These are phyloP conservation scores for Cymbidium sinense DNA, from an alignment of 106 monocot genomes.

Conservation along the genomic window DNA sequence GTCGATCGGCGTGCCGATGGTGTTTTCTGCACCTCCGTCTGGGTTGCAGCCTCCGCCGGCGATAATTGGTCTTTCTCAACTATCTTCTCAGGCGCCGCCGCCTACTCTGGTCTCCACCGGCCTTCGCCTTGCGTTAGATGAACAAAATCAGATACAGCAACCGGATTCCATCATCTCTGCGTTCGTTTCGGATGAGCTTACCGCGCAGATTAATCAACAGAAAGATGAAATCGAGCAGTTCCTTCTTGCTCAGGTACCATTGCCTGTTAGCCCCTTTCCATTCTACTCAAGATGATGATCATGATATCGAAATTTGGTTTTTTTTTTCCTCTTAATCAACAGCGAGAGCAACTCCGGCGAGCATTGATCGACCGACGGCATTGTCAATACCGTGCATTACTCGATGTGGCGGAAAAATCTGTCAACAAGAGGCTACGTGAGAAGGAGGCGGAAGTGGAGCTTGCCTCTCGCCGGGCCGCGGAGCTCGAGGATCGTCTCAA, in stretches of 20 bases:
- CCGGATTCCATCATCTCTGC: background rate
- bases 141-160: conserved; percentile 12
- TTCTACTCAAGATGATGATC: background rate
- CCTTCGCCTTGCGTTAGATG: conserved; percentile 51
- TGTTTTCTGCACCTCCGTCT: background rate
- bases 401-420: conserved; percentile 14
- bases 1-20: background rate
- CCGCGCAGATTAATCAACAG: conserved; percentile 36
- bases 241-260: conserved; percentile 41
- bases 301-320: background rate
- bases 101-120: conserved; percentile 55
- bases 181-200: conserved; percentile 26
- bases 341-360: conserved; percentile 73
- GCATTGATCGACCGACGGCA: conserved; percentile 21
- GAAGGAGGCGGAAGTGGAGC: conserved; percentile 34
- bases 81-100: background rate
- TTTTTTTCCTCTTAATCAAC: background rate
- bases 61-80: conserved; percentile 5
- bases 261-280: background rate
- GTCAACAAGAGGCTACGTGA: conserved; percentile 13
- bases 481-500: conserved; percentile 25
- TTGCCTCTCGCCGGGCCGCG: conserved; percentile 14
- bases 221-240: conserved; percentile 52
- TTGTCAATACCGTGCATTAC: conserved; percentile 20
- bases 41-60: background rate